Percentiles rank a stretch among this genome's conserved stretches.
phyloP scores from a whole-genome alignment of 495 filamentous ascomycete species.

The Paragyromitra xinjiangensis region DNA sequence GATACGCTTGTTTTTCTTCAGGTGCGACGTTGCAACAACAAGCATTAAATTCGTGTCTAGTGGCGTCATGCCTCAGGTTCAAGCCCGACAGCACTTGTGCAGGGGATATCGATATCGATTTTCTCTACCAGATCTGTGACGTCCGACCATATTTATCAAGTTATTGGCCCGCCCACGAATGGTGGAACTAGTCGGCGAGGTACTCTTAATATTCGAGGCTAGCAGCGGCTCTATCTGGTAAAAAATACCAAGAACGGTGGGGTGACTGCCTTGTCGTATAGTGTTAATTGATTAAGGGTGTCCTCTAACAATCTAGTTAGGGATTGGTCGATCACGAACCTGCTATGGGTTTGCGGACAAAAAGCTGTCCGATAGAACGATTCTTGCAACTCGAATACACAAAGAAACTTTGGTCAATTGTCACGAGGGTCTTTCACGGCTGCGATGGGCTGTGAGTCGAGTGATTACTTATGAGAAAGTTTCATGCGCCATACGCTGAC shows the following conservation, averaged over 20 bases:
- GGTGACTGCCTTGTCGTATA: too few species aligned
- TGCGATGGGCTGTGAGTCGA: neutral
- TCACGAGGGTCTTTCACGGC: neutral
- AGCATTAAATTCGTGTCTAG: neutral
- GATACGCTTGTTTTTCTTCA: constrained; percentile 4
- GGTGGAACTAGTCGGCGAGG: neutral
- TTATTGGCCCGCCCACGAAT: neutral
- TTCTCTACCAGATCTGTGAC: neutral
- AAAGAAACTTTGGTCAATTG: neutral
- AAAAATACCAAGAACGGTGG: too few species aligned
- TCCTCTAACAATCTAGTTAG: too few species aligned
- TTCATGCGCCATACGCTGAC: neutral
- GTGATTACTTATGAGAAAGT: neutral
- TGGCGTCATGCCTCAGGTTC: neutral
- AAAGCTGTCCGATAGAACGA: neutral
- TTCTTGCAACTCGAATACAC: neutral
- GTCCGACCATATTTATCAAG: neutral
- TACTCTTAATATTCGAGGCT: neutral
- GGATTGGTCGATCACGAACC: too few species aligned
- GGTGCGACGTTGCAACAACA: neutral
- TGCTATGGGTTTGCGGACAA: too few species aligned
- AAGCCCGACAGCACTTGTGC: neutral
- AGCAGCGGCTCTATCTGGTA: neutral
- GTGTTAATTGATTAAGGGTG: too few species aligned
- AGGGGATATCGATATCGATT: neutral